Evolutionary conservation across 768 basidiomycete genomes (phyloP).

Genomic region (Lactarius evosmus): DNA sequence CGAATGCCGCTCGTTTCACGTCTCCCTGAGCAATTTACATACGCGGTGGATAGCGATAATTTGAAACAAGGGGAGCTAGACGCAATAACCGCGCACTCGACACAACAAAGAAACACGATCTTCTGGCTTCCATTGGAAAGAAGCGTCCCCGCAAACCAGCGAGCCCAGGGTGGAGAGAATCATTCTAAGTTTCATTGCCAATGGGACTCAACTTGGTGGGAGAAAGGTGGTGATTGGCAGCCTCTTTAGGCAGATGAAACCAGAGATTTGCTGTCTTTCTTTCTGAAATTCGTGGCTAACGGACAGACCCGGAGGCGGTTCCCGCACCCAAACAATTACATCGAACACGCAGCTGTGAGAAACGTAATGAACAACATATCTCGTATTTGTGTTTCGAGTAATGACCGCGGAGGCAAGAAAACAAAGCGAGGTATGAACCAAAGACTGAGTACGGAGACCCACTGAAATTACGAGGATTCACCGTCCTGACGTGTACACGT

Average conservation of each 20-base stretch:
- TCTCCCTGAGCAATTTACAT: slow-evolving; percentile 43
- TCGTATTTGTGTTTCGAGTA: neutral
- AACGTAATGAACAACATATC: neutral
- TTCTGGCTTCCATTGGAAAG: slow-evolving; percentile 54
- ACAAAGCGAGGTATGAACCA: too few relatives aligned
- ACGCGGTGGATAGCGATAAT: slow-evolving; percentile 22
- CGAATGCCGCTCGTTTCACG: slow-evolving; percentile 60
- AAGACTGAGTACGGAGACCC: neutral
- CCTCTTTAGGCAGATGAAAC: too few relatives aligned
- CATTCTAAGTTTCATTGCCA: slow-evolving; percentile 52
- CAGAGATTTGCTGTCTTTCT: too few relatives aligned
- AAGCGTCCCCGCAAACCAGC: slow-evolving; percentile 52
- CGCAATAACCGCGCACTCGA: slow-evolving; percentile 44
- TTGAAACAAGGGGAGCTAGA: slow-evolving; percentile 44
- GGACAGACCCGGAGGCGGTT: too few relatives aligned
- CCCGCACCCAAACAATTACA: too few relatives aligned
- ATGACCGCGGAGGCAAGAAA: neutral
- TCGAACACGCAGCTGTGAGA: neutral
- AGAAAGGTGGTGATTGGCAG: slow-evolving; percentile 43
- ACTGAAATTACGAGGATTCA: too few relatives aligned
- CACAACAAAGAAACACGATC: slow-evolving; percentile 43
- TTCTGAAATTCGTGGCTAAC: too few relatives aligned
- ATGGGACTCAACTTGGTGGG: slow-evolving; percentile 46
- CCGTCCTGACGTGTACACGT: too few relatives aligned
- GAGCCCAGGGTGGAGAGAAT: slow-evolving; percentile 43